Evolutionary conservation across 164 flowering plant species (phyloP), one percentile per base, ranked within the genome.

Genomic region (Echeveria elegans): DNA sequence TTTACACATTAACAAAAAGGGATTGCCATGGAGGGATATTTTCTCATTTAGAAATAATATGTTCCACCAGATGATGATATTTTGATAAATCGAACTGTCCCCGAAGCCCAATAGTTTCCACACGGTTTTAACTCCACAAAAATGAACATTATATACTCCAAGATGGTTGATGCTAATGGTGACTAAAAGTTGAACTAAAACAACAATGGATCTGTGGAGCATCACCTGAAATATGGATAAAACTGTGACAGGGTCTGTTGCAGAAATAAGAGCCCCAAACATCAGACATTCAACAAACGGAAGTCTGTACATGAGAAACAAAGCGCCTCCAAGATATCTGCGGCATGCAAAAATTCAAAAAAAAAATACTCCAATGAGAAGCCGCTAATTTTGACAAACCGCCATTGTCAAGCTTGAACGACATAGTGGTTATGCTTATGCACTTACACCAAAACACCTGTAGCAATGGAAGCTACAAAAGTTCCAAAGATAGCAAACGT

Each of bases 181-280:
- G 12, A 21, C 37, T 23, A 15, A 23, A 15, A 43, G 15, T 43
- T 5, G 10, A 52, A 52, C 8, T 21, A 52, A n/a, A 52, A 23
- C 28, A 23, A 23, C 58, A 52, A 1, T 21, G 16, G 2, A 8
- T 7, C 29, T 21, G 1, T 21, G 23, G 11, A 52, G 58, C 4
- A 29, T 56, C 32, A 56, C 99, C 96, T 94, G 99, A 76, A 94
- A 94, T 73, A 95, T 95, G 67, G 99, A 88, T 62, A 95, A 73
- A 68, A 95, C 99, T 50, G 99, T 95, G 77, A 95, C 97, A 63
- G 99, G 99, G 81, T 95, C 99, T 1, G 99, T 95, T 66, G 99
- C 97, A 31, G 99, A 95, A 70, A 95, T 95, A 58, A 95, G 94
- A 71, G 99, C 89, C 65, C 99, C 97, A 84, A 95, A 95, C 97